Base-by-base conservation (phyloP, 192 early-diverging fungal genomes). In the Backusella tuberculispora region DNA sequence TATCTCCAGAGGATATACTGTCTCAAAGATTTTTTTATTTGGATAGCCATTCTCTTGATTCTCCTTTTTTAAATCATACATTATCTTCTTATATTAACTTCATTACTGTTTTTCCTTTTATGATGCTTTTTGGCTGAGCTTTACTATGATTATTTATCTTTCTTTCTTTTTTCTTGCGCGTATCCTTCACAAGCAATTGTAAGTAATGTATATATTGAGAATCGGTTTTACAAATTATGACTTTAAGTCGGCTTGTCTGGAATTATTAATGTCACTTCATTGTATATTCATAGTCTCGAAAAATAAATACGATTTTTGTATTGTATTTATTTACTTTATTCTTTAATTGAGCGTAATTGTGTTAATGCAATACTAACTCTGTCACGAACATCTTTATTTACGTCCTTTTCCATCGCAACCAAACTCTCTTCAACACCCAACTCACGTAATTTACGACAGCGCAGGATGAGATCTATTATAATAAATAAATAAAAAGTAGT, bases 361-460 rank as follows among this genome's bases (percentile, higher is more conserved):
- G 75, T 74, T 21, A 93, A 63, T 13, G 91, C 92, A 7, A 90
- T 89, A 74, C 87, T 89, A 17, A 88, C 92, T 29, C 90, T 84
- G 68, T 95, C 90, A 15, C 89, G 86, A 17, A 95, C 94, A 74
- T 94, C 92, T 48, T 80, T 75, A 56, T 88, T 83, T 15, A 68
- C 66, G 69, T 95, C 94, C 5, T 85, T 79, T 24, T 79, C 81
- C 83, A 94, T 70, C 0, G 78, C 40, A 50, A 83, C 76, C 13
- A 95, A 80, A 43, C 83, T 79, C 2, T 89, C 78, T 40, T 89
- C 88, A 10, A 92, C 80, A 15, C 90, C 89, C 48, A 92, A 71
- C 12, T 78, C 76, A 38, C 86, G 83, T 47, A 94, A 72, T 14
- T 77, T 48, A 5, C 46, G 66, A 15, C 91, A 74, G 38, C 93